Percentiles rank a stretch among this genome's conserved stretches.
Conservation (phyloP, 2,329 filamentous ascomycete species). For the Fusarium longipes region DNA sequence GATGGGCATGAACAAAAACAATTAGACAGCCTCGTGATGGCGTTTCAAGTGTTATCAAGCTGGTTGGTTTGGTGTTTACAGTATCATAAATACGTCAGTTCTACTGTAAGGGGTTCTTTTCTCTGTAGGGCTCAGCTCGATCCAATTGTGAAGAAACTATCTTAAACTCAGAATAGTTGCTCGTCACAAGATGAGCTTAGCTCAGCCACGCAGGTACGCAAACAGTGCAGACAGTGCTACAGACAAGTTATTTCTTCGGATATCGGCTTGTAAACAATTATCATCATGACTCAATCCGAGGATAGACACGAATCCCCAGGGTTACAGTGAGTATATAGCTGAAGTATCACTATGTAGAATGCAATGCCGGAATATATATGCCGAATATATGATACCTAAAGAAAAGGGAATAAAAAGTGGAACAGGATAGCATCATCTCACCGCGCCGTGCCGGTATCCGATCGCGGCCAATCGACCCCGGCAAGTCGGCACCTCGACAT, state of each 20-base stretch:
- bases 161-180: too few species aligned
- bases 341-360: too few species aligned
- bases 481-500: slow-evolving; percentile 47
- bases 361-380: slow-evolving; percentile 24
- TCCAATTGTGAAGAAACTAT: not conserved
- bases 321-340: too few species aligned
- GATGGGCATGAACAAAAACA: not conserved
- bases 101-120: too few species aligned
- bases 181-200: not conserved
- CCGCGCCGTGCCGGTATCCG: slow-evolving; percentile 48
- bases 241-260: slow-evolving; percentile 12
- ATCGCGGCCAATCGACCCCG: slow-evolving; percentile 47
- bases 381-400: slow-evolving; percentile 1
- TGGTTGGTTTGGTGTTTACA: not conserved
- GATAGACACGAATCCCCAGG: too few species aligned
- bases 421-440: slow-evolving; percentile 46
- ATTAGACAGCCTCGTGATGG: not conserved
- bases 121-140: too few species aligned
- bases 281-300: slow-evolving; percentile 10
- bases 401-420: slow-evolving; percentile 26
- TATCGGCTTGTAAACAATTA: slow-evolving; percentile 11
- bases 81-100: slow-evolving; percentile 21
- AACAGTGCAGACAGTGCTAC: not conserved
- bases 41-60: not conserved
- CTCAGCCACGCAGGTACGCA: slow-evolving; percentile 8